A percentile compares a stretch with the other conserved stretches of the same genome.
phyloP scores from a whole-genome alignment of 148 eudicot genomes.

The Dysphania ambrosioides region DNA sequence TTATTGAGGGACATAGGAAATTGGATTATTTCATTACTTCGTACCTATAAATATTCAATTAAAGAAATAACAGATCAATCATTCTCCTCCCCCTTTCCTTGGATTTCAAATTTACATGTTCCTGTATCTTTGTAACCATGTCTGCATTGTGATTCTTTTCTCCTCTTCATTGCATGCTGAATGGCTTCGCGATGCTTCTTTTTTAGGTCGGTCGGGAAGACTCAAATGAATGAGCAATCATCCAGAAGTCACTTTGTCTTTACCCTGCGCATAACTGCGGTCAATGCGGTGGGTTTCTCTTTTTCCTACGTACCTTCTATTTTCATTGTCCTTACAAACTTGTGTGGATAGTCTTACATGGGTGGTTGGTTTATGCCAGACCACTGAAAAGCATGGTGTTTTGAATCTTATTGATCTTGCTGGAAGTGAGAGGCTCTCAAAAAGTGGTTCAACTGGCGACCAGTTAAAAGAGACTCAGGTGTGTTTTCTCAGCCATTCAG shows the following conservation, averaged over 20 bases:
- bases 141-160: not conserved
- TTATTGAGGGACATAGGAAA: too few relatives aligned
- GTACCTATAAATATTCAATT: not conserved
- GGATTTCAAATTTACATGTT: not conserved
- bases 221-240: constrained; percentile 84
- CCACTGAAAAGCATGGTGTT: constrained; percentile 73
- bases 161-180: not conserved
- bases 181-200: not conserved
- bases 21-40: not conserved
- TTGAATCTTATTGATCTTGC: constrained; percentile 78
- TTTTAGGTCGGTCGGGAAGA: constrained; percentile 68
- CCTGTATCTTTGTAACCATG: not conserved
- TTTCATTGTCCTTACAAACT: not conserved
- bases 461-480: constrained; percentile 77
- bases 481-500: not conserved
- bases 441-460: constrained; percentile 83
- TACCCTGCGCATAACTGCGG: constrained; percentile 64
- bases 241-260: constrained; percentile 89
- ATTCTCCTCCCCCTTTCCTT: too few relatives aligned
- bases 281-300: constrained; percentile 53
- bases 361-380: constrained; percentile 31
- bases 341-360: not conserved
- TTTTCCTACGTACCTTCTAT: not conserved
- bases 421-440: constrained; percentile 76
- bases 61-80: too few relatives aligned